Base-by-base conservation (phyloP, 495 filamentous ascomycete genomes). In the Clohesyomyces aquaticus region DNA sequence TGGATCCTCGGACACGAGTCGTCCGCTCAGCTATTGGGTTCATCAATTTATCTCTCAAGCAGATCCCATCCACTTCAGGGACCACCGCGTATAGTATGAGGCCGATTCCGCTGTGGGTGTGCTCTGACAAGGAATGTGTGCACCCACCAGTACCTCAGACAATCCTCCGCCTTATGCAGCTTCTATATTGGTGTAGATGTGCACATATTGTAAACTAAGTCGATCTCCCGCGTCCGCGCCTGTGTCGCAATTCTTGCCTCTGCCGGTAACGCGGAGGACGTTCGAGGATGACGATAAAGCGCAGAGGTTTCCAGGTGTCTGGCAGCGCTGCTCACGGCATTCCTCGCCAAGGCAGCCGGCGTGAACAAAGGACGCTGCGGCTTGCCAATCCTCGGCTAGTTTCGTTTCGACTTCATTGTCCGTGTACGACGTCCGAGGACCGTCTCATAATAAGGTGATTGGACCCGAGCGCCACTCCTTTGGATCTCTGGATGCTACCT, bases 181-280 rank as follows among this genome's bases (percentile, higher is more conserved):
- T 53, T 4, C 19, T 19, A 53, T 53, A 21, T 53, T 4, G 21
- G 8, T 18, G 28, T 53, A 4, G 9, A 4, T 25, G 6, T 41
- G 29, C 22, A 48, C 22, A 46, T 19, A 55, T 4, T 4, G 6
- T 23, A 22, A 48, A 48, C 38, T 19, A 19, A 26, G 52, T 14
- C 60, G 60, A 63, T 63, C 60, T 63, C 60, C 60, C 60, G 60
- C 60, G 8, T 28, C 38, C 60, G 60, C 60, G 8, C 22, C 38
- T 38, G 23, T 27, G 41, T 47, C 42, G 58, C 42, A 32, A n/a
- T 59, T 59, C 22, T 41, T 49, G 45, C 52, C 49, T 63, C 60
- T 48, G 60, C 42, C 51, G n/a, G n/a, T n/a, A n/a, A n/a, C n/a
- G 60, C 60, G 42, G 60, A 51, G 50, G 42, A 49, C 32, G 35